A percentile compares a stretch with the other conserved stretches of the same genome.
These are phyloP conservation scores for Linum tenue DNA, from an alignment of 345 rosid species.

Conservation along the genomic window DNA sequence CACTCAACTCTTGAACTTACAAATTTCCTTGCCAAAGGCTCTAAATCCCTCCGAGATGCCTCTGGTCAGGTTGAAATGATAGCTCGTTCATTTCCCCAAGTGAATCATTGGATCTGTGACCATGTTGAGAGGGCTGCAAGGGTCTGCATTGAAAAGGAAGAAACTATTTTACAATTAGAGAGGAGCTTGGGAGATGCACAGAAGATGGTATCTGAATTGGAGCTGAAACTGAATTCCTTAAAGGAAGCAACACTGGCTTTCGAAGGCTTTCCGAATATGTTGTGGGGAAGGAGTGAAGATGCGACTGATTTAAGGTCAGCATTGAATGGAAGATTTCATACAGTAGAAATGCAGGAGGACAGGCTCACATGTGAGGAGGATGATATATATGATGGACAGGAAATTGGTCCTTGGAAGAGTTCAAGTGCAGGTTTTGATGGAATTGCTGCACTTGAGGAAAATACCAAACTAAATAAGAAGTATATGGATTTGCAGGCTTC, in stretches of 20 bases:
- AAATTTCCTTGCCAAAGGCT: slow-evolving; percentile 69
- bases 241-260: slow-evolving; percentile 62
- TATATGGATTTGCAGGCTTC: slow-evolving; percentile 7
- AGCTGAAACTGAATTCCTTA: slow-evolving; percentile 56
- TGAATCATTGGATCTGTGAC: slow-evolving; percentile 46
- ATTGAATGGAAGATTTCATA: slow-evolving; percentile 36
- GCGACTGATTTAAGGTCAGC: slow-evolving; percentile 23
- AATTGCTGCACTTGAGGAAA: slow-evolving; percentile 14
- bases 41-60: slow-evolving; percentile 77
- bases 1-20: slow-evolving; percentile 72
- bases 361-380: slow-evolving; percentile 28
- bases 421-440: slow-evolving; percentile 8
- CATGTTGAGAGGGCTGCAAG: slow-evolving; percentile 66
- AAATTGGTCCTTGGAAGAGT: slow-evolving; percentile 3
- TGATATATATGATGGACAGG: slow-evolving; percentile 36
- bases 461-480: slow-evolving; percentile 21
- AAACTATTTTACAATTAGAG: slow-evolving; percentile 57
- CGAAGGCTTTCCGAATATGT: slow-evolving; percentile 36
- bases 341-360: slow-evolving; percentile 27
- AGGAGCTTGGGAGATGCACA: slow-evolving; percentile 80
- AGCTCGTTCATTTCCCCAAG: slow-evolving; percentile 57
- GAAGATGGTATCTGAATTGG: slow-evolving; percentile 61
- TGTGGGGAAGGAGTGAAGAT: slow-evolving; percentile 32
- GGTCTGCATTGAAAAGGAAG: slow-evolving; percentile 75
- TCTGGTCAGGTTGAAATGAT: slow-evolving; percentile 57